phyloP scores from a whole-genome alignment of 495 filamentous ascomycete genomes.

The Echria macrotheca region DNA sequence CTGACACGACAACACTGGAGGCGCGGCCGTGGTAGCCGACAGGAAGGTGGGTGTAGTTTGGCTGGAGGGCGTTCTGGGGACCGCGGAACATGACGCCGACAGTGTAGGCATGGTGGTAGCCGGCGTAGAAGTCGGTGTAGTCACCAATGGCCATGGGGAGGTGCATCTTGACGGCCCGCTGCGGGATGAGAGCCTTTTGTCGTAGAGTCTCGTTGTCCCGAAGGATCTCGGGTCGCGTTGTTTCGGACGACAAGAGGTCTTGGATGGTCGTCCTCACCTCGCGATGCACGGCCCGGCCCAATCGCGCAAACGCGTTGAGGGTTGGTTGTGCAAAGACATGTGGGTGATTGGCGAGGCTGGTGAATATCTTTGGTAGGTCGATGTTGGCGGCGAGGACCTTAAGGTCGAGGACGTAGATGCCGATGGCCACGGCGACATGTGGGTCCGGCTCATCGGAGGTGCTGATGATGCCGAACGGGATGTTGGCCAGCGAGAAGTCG shows the following conservation, averaged over 20 bases:
- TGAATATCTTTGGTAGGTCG: slow-evolving; percentile 55
- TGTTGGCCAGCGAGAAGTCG: slow-evolving; percentile 78
- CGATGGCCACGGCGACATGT: slow-evolving; percentile 73
- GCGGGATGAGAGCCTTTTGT: slow-evolving; percentile 39
- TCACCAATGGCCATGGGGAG: slow-evolving; percentile 87
- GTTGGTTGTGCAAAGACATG: slow-evolving; percentile 62
- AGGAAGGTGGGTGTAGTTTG: slow-evolving; percentile 86
- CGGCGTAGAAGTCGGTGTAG: slow-evolving; percentile 98
- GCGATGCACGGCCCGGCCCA: slow-evolving; percentile 66
- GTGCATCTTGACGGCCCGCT: slow-evolving; percentile 60
- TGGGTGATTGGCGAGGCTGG: slow-evolving; percentile 51
- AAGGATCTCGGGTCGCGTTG: slow-evolving; percentile 24
- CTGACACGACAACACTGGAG: not conserved
- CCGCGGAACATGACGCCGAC: slow-evolving; percentile 82
- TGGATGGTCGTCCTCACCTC: slow-evolving; percentile 71
- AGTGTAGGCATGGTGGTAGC: slow-evolving; percentile 79
- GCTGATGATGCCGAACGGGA: slow-evolving; percentile 87
- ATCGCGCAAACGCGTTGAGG: slow-evolving; percentile 75
- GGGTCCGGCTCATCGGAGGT: slow-evolving; percentile 48
- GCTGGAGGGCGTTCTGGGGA: slow-evolving; percentile 70
- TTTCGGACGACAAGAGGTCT: slow-evolving; percentile 58
- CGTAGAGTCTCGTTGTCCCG: slow-evolving; percentile 31
- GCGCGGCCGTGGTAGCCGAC: slow-evolving; percentile 58
- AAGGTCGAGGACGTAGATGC: slow-evolving; percentile 71
- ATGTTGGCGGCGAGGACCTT: slow-evolving; percentile 51